Base-by-base conservation (phyloP, 805 yeast genomes). In the Kodamaea leandrae region DNA sequence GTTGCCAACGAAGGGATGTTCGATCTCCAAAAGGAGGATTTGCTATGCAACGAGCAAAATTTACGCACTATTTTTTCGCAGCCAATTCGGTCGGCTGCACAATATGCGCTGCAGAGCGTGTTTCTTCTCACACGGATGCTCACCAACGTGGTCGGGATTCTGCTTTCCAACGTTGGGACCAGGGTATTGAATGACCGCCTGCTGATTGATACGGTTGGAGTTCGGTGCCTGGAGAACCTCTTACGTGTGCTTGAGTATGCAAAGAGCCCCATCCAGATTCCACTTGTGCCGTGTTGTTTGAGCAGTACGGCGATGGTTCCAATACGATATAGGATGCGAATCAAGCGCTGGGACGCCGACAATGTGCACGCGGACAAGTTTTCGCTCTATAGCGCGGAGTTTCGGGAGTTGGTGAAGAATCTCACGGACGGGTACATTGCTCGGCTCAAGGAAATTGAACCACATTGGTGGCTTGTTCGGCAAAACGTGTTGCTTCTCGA, bases 401-500 rank as follows among this genome's bases (percentile, higher is more conserved):
- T 21, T 6, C 18, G 41, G 18, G 13, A 4, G 4, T 9, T 3
- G 13, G 25, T 37, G 12, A 28, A 37, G n/a, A 10, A 10, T 3
- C 36, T 37, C 15, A 36, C 41, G 21, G 18, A 29, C n/a, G 32
- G 36, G 15, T 41, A 32, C 33, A n/a, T 37, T 8, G 14, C 13
- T 12, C 28, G 20, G 14, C 9, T 36, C 14, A 26, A 13, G n/a
- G 12, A 24, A 25, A 17, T 41, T 19, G 33, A 37, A 8, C 17
- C 24, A 9, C 34, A 26, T 13, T 41, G 41, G 41, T 41, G 44
- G 44, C 27, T 36, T 7, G 13, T 41, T 8, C 20, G 33, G 21
- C 41, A 41, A 24, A 38, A 38, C n/a, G 24, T 29, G 4, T 17
- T 15, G 7, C 33, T 28, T 3, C 17, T 41, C 12, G 35, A 25